Evolutionary conservation across 139 green algal species (phyloP).

Genomic region (Gonium pectorale): DNA sequence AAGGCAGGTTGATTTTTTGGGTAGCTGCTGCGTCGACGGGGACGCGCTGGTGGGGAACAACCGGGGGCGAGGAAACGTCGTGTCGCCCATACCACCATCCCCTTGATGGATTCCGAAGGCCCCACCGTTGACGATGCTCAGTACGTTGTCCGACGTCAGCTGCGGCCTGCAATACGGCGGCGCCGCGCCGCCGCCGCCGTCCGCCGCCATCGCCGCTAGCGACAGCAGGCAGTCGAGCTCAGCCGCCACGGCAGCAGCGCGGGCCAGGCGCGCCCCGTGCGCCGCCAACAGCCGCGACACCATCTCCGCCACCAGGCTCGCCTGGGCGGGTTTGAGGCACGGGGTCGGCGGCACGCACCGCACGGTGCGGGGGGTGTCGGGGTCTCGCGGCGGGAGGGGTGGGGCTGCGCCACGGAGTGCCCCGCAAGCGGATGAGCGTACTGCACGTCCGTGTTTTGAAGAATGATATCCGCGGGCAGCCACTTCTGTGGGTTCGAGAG

Average conservation of each 20-base stretch:
- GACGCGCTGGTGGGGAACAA: too few relatives aligned
- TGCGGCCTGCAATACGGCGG: constrained; percentile 56
- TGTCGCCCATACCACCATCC: neutral
- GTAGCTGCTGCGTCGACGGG: too few relatives aligned
- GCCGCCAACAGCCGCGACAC: constrained; percentile 55
- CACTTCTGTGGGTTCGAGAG: too few relatives aligned
- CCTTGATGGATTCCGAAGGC: neutral
- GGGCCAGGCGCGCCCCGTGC: constrained; percentile 55
- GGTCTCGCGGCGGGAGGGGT: too few relatives aligned
- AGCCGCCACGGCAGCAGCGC: constrained; percentile 57
- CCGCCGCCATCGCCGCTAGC: constrained; percentile 72
- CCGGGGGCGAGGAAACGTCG: too few relatives aligned
- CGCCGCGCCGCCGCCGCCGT: constrained; percentile 39
- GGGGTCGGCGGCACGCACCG: too few relatives aligned
- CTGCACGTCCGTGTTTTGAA: neutral
- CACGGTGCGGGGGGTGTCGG: too few relatives aligned
- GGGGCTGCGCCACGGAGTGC: too few relatives aligned
- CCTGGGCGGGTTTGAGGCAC: constrained; percentile 42
- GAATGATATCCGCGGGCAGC: neutral
- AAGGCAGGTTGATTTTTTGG: too few relatives aligned
- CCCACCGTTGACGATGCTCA: constrained; percentile 73
- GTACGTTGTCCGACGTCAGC: constrained; percentile 68
- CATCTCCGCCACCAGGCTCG: constrained; percentile 71
- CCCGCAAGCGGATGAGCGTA: too few relatives aligned
- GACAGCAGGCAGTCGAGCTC: constrained; percentile 88